Evolutionary conservation across 2,329 filamentous ascomycete genomes (phyloP).

Genomic region (Alternaria triticimaculans): DNA sequence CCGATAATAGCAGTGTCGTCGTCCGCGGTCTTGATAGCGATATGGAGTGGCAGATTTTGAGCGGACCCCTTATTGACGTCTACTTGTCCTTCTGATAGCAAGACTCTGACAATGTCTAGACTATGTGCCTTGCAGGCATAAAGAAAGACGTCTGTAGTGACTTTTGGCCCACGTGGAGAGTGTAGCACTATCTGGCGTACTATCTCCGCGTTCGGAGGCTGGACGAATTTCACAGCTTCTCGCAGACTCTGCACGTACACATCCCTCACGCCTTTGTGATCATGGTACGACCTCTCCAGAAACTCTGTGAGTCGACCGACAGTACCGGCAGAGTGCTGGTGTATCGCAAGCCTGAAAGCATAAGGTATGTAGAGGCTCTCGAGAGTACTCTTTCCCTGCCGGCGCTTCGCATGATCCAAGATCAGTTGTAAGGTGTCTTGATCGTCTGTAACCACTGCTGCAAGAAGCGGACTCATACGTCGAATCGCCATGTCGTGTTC

Average conservation of each 20-base stretch:
- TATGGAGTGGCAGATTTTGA: neutral
- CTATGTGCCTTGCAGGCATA: too few relatives aligned
- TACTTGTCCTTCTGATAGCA: too few relatives aligned
- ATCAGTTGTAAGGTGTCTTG: neutral
- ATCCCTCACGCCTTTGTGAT: neutral
- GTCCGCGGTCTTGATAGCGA: neutral
- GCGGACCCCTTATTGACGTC: neutral
- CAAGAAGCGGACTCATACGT: neutral
- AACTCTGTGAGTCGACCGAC: neutral
- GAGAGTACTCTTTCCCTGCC: neutral
- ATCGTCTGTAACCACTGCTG: neutral
- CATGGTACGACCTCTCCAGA: neutral
- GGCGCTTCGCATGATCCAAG: neutral
- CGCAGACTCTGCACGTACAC: neutral
- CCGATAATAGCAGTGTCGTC: neutral
- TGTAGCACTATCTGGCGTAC: neutral
- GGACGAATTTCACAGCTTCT: neutral
- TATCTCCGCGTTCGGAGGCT: neutral
- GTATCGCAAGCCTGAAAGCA: neutral
- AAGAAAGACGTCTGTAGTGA: too few relatives aligned
- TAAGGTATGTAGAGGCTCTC: neutral
- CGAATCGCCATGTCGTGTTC: too few relatives aligned
- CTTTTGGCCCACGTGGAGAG: neutral
- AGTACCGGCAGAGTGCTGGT: neutral
- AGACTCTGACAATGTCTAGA: too few relatives aligned